Percentiles rank a stretch among this genome's conserved stretches.
These are phyloP conservation scores for Erodium chrysanthum DNA, from an alignment of 441 rosid genomes.

Conservation along the genomic window DNA sequence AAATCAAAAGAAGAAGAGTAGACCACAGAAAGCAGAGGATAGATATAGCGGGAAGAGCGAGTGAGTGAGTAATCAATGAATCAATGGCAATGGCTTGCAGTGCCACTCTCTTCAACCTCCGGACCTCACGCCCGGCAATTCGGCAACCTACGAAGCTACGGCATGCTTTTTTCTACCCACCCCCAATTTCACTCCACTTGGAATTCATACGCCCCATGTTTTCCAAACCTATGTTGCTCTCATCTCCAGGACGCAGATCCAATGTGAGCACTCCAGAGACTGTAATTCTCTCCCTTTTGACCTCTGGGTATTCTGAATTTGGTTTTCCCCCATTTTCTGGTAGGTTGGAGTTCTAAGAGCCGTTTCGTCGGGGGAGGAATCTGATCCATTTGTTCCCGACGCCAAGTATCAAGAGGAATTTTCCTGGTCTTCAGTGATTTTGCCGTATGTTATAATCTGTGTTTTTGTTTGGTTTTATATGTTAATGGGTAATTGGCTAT, in stretches of 20 bases:
- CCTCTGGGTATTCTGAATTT: constrained; percentile 11
- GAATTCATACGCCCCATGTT: constrained; percentile 14
- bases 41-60: constrained; percentile 12
- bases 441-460: constrained; percentile 48
- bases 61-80: not conserved
- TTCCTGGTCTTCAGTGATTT: constrained; percentile 75
- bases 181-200: constrained; percentile 18
- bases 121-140: constrained; percentile 17
- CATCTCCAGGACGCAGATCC: constrained; percentile 25
- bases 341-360: constrained; percentile 45
- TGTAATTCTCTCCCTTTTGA: not conserved
- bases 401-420: constrained; percentile 44
- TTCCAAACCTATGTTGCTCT: constrained; percentile 18
- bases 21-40: not conserved
- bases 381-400: constrained; percentile 36
- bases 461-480: not conserved
- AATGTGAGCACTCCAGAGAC: constrained; percentile 22
- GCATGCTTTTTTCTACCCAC: constrained; percentile 17
- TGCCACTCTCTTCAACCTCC: constrained; percentile 28
- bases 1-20: not conserved
- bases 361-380: constrained; percentile 43
- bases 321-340: constrained; percentile 12
- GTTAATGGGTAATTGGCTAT: not conserved
- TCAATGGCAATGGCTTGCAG: constrained; percentile 15
- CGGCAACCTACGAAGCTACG: constrained; percentile 21